A percentile compares a stretch with the other conserved stretches of the same genome.
phyloP scores from a whole-genome alignment of 2,329 filamentous ascomycete genomes.

The Alternaria sp. region DNA sequence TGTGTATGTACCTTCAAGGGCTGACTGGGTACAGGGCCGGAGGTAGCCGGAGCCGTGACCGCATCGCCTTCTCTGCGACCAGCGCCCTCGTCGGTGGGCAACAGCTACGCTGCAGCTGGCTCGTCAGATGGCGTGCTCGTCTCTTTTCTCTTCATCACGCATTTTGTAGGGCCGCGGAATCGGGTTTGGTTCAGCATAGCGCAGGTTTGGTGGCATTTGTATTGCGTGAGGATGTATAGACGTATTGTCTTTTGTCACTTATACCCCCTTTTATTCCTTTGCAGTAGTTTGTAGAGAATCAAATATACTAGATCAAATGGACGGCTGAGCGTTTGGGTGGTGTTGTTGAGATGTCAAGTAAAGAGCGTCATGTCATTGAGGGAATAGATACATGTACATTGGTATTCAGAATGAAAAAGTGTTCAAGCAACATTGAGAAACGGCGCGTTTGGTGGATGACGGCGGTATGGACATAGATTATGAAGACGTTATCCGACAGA shows the following conservation, averaged over 20 bases:
- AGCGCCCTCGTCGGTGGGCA: background rate
- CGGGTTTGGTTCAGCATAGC: conserved; percentile 16
- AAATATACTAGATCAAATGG: background rate
- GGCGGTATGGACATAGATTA: background rate
- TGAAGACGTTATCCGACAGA: background rate
- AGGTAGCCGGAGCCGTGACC: background rate
- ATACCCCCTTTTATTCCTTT: conserved; percentile 18
- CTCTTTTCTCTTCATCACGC: conserved; percentile 11
- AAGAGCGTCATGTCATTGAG: background rate
- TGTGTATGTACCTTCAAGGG: background rate
- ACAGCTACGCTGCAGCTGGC: background rate
- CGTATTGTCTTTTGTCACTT: conserved; percentile 17
- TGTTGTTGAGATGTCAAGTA: background rate
- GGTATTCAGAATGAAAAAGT: background rate
- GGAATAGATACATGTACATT: background rate
- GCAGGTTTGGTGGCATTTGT: conserved; percentile 18
- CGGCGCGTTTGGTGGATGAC: background rate
- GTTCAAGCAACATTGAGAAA: background rate
- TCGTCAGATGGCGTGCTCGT: conserved; percentile 8
- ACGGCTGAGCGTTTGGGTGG: background rate
- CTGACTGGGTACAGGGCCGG: conserved; percentile 7
- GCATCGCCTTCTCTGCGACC: background rate
- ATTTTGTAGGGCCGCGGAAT: conserved; percentile 12
- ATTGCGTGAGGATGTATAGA: conserved; percentile 17
- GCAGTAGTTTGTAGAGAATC: background rate